Evolutionary conservation across 2,329 filamentous ascomycete genomes (phyloP).

Genomic region (Fusarium duplospermum): DNA sequence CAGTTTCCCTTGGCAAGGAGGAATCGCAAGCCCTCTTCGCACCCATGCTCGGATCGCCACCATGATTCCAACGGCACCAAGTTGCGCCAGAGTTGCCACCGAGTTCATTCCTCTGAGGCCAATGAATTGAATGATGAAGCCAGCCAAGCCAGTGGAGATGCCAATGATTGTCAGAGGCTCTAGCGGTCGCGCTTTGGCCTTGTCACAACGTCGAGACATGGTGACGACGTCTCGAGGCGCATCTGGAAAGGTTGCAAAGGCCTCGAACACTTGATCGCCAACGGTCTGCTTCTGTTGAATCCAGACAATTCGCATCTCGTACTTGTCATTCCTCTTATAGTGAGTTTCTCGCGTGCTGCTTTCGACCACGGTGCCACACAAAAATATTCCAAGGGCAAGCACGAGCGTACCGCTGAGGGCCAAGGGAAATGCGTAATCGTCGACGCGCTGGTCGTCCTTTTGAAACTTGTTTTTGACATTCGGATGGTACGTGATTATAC

Average conservation of each 20-base stretch:
- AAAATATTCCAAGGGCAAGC: not conserved
- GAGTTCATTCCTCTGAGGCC: slow-evolving; percentile 14
- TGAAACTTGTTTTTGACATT: not conserved
- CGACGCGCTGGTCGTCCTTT: not conserved
- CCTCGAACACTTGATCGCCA: slow-evolving; percentile 45
- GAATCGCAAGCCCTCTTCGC: not conserved
- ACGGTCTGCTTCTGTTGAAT: slow-evolving; percentile 44
- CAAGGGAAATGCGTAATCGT: not conserved
- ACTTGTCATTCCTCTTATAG: not conserved
- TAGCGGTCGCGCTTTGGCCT: not conserved
- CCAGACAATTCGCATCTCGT: slow-evolving; percentile 41
- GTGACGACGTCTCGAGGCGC: rapidly evolving
- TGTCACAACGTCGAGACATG: not conserved
- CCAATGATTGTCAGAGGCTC: not conserved
- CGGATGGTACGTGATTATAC: not conserved
- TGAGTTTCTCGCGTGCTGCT: not conserved
- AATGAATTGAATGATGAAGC: slow-evolving; percentile 12
- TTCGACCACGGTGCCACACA: not conserved
- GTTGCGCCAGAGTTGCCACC: slow-evolving; percentile 1
- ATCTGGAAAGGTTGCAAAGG: slow-evolving; percentile 27
- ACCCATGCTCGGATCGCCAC: not conserved
- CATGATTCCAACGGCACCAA: not conserved
- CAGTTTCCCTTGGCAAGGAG: not conserved
- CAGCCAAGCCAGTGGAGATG: not conserved
- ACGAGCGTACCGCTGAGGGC: not conserved